Percentiles rank a stretch among this genome's conserved stretches.
phyloP scores from a whole-genome alignment of 1,139 yeast genomes.

The Lodderomyces theae region DNA sequence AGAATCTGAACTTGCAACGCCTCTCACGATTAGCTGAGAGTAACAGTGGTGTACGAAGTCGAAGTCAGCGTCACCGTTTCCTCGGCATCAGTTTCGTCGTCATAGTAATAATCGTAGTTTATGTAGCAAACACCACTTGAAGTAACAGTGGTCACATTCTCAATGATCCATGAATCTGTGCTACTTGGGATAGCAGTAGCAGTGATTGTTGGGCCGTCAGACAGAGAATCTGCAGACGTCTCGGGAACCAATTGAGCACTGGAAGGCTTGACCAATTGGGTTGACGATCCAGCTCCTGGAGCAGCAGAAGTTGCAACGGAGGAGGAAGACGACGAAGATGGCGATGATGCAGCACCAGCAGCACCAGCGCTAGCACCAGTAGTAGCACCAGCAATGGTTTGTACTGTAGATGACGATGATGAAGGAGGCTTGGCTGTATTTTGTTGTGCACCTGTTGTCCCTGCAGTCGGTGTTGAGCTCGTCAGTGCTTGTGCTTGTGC shows the following conservation, averaged over 20 bases:
- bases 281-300: not conserved
- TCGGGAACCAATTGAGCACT: not conserved
- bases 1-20: too few species aligned
- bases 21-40: slow-evolving; percentile 16
- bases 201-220: slow-evolving; percentile 30
- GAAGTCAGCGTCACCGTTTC: slow-evolving; percentile 40
- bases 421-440: slow-evolving; percentile 2
- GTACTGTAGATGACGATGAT: slow-evolving; percentile 2
- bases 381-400: slow-evolving; percentile 3
- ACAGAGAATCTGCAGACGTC: slow-evolving; percentile 16
- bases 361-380: too few species aligned
- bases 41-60: slow-evolving; percentile 39
- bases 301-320: not conserved
- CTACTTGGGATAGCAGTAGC: slow-evolving; percentile 30
- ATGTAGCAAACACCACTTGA: slow-evolving; percentile 39
- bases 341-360: too few species aligned
- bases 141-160: slow-evolving; percentile 32
- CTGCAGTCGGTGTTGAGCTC: slow-evolving; percentile 1
- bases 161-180: slow-evolving; percentile 39
- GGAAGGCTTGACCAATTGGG: not conserved
- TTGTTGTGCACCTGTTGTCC: slow-evolving; percentile 4
- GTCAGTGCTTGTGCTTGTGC: slow-evolving; percentile 3
- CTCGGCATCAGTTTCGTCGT: slow-evolving; percentile 27
- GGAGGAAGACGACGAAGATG: not conserved
- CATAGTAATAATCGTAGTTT: slow-evolving; percentile 42